phyloP scores from a whole-genome alignment of 139 green algal species.

The Astrephomene gubernaculifera region DNA sequence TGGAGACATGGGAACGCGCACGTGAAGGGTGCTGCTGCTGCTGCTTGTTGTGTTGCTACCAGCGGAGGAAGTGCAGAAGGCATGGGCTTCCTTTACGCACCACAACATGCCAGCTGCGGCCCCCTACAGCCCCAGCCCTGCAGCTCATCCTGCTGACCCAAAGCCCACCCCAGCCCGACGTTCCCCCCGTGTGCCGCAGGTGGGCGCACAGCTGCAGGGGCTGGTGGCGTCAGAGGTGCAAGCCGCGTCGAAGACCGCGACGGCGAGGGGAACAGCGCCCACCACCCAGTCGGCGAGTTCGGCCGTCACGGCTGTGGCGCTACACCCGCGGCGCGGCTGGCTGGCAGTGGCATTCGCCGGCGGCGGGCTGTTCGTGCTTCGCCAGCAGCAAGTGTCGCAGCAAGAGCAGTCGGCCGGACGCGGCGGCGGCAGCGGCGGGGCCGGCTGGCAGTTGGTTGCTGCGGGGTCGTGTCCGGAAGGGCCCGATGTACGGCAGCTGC shows the following conservation, averaged over 20 bases:
- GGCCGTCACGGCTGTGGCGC: neutral
- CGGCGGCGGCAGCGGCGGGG: neutral
- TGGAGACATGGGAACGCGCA: neutral
- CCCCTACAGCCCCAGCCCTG: too few relatives aligned
- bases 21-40: too few relatives aligned
- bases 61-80: too few relatives aligned
- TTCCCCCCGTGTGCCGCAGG: neutral
- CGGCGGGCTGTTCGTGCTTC: neutral
- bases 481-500: neutral
- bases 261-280: neutral
- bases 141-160: too few relatives aligned
- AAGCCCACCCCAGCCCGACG: neutral
- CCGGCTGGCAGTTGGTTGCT: constrained; percentile 1
- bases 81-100: too few relatives aligned
- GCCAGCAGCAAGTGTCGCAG: neutral
- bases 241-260: neutral
- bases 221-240: neutral
- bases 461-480: neutral
- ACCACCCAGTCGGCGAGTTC: neutral
- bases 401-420: neutral
- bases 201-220: neutral
- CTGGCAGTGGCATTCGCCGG: constrained; percentile 3
- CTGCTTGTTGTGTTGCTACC: too few relatives aligned
- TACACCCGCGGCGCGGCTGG: constrained; percentile 9
- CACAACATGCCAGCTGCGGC: too few relatives aligned